Conservation (phyloP, 1,284 basidiomycete species). For the Microbotryum intermedium region DNA sequence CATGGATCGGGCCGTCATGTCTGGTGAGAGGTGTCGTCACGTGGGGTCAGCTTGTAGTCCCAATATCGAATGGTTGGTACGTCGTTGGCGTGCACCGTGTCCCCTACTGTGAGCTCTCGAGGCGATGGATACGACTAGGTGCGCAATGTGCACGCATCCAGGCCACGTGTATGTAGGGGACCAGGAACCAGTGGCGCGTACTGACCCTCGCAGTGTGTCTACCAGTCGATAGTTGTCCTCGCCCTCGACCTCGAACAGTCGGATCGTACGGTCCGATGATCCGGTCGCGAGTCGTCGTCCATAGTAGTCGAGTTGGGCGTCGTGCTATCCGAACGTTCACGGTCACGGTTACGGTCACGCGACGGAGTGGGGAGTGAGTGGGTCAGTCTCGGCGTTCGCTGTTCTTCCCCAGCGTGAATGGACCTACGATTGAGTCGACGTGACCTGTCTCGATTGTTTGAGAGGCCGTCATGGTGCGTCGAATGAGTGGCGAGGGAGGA, state of each 20-base stretch:
- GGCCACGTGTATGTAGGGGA: not conserved
- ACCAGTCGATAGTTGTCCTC: slow-evolving; percentile 38
- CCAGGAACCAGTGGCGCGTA: not conserved
- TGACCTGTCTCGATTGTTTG: slow-evolving; percentile 68
- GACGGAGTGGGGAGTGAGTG: not conserved
- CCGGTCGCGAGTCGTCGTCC: slow-evolving; percentile 93
- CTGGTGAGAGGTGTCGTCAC: slow-evolving; percentile 38
- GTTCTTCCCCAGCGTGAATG: slow-evolving; percentile 2
- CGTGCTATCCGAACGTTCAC: slow-evolving; percentile 54
- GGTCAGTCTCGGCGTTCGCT: not conserved
- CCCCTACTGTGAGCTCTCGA: no score
- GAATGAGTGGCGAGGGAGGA: not conserved
- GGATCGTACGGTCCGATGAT: slow-evolving; percentile 89
- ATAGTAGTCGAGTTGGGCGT: slow-evolving; percentile 96
- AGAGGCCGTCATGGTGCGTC: slow-evolving; percentile 20
- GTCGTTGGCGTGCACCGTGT: no score
- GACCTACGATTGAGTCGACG: slow-evolving; percentile 89
- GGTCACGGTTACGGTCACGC: not conserved
- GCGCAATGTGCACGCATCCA: no score
- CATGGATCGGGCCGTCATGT: slow-evolving; percentile 96
- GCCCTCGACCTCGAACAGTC: slow-evolving; percentile 89
- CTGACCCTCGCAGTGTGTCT: slow-evolving; percentile 72
- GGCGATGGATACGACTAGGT: no score
- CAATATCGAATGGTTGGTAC: not conserved
- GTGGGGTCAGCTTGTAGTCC: slow-evolving; percentile 6